These are phyloP conservation scores for Diphasiastrum complanatum DNA, from an alignment of 83 land plant species.

Conservation along the genomic window DNA sequence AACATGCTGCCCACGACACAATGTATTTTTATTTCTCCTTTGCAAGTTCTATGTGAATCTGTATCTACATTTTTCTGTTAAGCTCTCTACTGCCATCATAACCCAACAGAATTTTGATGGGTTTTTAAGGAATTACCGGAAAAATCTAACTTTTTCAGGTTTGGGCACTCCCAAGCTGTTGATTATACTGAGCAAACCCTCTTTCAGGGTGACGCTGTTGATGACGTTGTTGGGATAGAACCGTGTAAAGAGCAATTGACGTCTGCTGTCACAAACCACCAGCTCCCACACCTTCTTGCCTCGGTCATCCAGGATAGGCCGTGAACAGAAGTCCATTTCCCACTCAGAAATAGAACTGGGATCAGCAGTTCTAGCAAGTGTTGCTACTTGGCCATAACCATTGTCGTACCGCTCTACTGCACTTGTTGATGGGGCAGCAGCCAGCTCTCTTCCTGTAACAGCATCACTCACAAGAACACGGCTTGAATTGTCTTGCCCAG, in stretches of 20 bases:
- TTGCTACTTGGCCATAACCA: conserved; percentile 15
- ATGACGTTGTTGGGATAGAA: conserved; percentile 94
- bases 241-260: conserved; percentile 70
- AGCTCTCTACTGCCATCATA: no score
- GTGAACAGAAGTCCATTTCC: conserved; percentile 93
- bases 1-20: no score
- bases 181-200: conserved; percentile 51
- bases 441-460: no score
- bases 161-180: conserved; percentile 67
- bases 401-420: no score
- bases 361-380: conserved; percentile 35
- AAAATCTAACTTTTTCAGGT: conserved; percentile 77
- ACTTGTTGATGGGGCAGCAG: no score
- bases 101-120: background rate
- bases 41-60: no score
- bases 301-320: conserved; percentile 85
- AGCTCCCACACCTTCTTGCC: conserved; percentile 98
- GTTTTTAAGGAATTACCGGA: conserved; percentile 50
- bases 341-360: conserved; percentile 59
- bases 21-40: no score
- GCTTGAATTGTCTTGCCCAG: no score
- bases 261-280: conserved; percentile 64
- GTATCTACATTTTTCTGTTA: no score
- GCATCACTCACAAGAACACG: no score
- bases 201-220: conserved; percentile 83